Evolutionary conservation across 2,329 filamentous ascomycete genomes (phyloP), one percentile per base, ranked within the genome.

Genomic region (Phaeosphaeriaceae sp.): DNA sequence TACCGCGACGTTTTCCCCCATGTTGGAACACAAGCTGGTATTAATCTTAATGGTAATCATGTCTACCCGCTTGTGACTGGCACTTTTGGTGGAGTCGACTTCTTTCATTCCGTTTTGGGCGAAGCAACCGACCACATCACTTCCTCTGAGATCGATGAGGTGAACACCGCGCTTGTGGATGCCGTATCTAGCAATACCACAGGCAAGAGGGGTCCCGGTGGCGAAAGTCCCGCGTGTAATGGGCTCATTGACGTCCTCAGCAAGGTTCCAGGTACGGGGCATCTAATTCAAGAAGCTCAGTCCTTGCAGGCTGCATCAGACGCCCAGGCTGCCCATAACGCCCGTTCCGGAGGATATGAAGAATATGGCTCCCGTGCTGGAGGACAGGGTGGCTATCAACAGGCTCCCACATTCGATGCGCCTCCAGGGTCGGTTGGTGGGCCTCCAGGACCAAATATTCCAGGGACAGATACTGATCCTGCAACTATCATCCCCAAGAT

Each of bases 381-480:
- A 37, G 52, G 38, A 46, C 46, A 78, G 74, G 43, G 86, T 81
- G 60, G 61, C 32, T 59, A 61, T 20, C 58, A 67, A 46, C 61
- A 59, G 33, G 46, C 57, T 17, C 60, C 67, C 40, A 61, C 72
- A 1, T 76, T 77, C 44, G 70, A 70, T n/a, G 74, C 71, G 13
- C 73, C 72, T 39, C 76, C 77, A 35, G 77, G 78, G 37, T 77
- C 76, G 16, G 67, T 73, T 13, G 73, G 75, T 32, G 76, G 72
- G 5, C 74, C 76, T 21, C 74, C 77, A 34, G 75, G 73, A 9
- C 76, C 75, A 56, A 75, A 84, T 12, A 84, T 92, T 8, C 88
- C 88, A 16, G 90, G 89, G 5, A 90, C 92, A 80, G 88, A 85
- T 63, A 90, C 95, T 51, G 92, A 97, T 46, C 76, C 76, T 2